Evolutionary conservation across 1,139 yeast species (phyloP).

Genomic region (Kluyveromyces sp.): DNA sequence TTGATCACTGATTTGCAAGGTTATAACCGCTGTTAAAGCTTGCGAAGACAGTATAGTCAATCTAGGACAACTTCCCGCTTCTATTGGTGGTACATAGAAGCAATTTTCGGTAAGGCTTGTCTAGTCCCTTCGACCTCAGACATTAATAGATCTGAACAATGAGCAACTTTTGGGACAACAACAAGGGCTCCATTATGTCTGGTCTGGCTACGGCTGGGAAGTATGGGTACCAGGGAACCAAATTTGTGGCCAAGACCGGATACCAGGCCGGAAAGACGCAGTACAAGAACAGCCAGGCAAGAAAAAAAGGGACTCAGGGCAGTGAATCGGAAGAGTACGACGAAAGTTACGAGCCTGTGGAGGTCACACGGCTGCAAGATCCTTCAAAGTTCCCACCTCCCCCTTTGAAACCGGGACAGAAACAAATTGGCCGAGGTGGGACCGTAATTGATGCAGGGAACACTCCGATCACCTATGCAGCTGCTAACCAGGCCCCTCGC

Average conservation of each 20-base stretch:
- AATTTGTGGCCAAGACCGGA: conserved; percentile 42
- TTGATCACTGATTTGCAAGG: no score
- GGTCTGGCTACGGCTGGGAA: conserved; percentile 37
- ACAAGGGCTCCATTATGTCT: conserved; percentile 39
- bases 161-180: conserved; percentile 43
- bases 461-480: neutral
- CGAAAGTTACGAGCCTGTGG: conserved; percentile 16
- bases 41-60: no score
- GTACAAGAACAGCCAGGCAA: conserved; percentile 22
- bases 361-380: conserved; percentile 35
- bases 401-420: conserved; percentile 41
- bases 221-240: conserved; percentile 37
- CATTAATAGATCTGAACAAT: conserved; percentile 7
- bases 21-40: no score
- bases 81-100: neutral
- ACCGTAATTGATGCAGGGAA: conserved; percentile 3
- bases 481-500: neutral
- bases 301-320: conserved; percentile 10
- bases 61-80: no score
- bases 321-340: conserved; percentile 12
- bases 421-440: conserved; percentile 14
- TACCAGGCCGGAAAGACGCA: conserved; percentile 38
- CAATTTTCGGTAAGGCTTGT: neutral
- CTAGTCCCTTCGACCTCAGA: neutral
- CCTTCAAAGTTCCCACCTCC: conserved; percentile 48